These are phyloP conservation scores for Pseudocercospora cruenta DNA, from an alignment of 2,329 filamentous ascomycete species.

Conservation along the genomic window DNA sequence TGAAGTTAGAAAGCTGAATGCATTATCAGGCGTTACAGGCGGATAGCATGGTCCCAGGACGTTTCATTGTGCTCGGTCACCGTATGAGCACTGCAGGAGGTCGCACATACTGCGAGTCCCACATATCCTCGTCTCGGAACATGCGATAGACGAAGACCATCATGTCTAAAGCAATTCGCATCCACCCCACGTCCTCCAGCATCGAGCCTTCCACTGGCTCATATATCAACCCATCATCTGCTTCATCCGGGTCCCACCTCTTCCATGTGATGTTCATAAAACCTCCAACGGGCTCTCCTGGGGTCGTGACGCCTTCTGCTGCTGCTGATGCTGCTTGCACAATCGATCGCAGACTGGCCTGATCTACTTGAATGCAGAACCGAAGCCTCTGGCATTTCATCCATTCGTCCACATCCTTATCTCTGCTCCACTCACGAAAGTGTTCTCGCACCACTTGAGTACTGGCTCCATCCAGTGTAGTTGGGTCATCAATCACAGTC, in stretches of 20 bases:
- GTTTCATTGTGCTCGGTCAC: not conserved
- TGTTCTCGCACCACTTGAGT: not conserved
- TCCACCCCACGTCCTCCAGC: not conserved
- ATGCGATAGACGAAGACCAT: not conserved
- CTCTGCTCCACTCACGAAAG: not conserved
- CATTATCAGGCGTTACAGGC: too few relatives aligned
- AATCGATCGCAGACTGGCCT: not conserved
- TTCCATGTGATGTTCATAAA: slow-evolving; percentile 1
- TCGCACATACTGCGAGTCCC: not conserved
- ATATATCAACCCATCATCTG: not conserved
- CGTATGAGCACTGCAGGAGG: not conserved
- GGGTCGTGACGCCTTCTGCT: not conserved
- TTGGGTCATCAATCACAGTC: not conserved
- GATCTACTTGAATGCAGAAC: slow-evolving; percentile 1
- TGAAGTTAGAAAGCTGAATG: too few relatives aligned
- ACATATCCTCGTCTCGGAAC: not conserved
- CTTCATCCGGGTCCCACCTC: not conserved
- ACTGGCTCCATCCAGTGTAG: not conserved
- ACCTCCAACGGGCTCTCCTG: not conserved
- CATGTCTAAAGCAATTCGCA: not conserved
- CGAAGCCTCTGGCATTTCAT: not conserved
- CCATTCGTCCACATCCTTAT: not conserved
- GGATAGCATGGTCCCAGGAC: too few relatives aligned
- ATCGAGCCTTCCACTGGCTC: not conserved
- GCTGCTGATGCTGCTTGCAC: not conserved